A percentile compares a stretch with the other conserved stretches of the same genome.
Conservation (phyloP, 2,329 filamentous ascomycete species). For the Xylariales sp. region DNA sequence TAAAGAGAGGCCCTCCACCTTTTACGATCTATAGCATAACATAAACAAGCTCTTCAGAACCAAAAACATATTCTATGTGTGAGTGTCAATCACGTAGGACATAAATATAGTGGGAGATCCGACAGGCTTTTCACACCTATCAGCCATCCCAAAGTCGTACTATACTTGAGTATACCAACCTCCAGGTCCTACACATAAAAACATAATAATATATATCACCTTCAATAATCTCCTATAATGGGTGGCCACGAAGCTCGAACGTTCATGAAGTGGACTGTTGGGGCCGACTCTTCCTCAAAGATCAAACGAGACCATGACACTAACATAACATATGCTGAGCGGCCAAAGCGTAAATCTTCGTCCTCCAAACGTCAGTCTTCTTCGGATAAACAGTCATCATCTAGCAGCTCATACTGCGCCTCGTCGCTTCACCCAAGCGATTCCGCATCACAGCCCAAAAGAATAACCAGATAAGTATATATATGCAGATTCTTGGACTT, state of each 20-base stretch:
- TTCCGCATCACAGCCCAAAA: constrained; percentile 2
- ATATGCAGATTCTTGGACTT: not conserved
- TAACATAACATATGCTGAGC: not conserved
- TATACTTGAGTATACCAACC: not conserved
- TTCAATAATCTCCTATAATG: constrained; percentile 6
- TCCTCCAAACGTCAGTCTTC: not conserved
- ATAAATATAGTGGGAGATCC: not conserved
- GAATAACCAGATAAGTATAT: too few species aligned
- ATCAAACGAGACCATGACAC: constrained; percentile 18
- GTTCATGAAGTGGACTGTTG: constrained; percentile 26
- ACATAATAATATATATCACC: not conserved
- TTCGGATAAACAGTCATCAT: not conserved
- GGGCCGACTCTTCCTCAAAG: constrained; percentile 1
- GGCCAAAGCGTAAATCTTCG: not conserved
- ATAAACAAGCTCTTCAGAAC: not conserved
- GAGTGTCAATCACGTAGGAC: not conserved
- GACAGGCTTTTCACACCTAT: not conserved
- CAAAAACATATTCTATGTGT: too few species aligned
- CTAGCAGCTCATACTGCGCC: not conserved
- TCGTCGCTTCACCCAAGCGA: constrained; percentile 5
- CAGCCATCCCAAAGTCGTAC: not conserved
- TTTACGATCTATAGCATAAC: too few species aligned
- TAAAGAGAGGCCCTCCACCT: not conserved
- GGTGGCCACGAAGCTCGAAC: constrained; percentile 16
- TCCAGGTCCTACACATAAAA: not conserved